Conservation (phyloP, 192 early-diverging fungal species). For the Backusella morwellensis region DNA sequence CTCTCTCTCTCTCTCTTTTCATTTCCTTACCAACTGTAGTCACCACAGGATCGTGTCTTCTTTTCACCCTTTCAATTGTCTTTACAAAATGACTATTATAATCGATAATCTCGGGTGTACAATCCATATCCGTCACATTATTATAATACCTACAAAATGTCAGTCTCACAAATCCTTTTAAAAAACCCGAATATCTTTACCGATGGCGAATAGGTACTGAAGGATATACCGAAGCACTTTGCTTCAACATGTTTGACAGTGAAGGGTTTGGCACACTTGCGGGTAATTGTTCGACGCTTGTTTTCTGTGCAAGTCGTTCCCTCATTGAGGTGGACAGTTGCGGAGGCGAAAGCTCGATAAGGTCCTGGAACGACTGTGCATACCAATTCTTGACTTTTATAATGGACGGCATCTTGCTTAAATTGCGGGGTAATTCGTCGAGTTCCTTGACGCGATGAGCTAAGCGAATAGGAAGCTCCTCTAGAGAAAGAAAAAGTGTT, state of each 20-base stretch:
- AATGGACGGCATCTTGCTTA: slow-evolving; percentile 90
- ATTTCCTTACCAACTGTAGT: slow-evolving; percentile 66
- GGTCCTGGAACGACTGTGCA: slow-evolving; percentile 76
- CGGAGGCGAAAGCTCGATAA: slow-evolving; percentile 6
- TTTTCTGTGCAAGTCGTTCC: slow-evolving; percentile 23
- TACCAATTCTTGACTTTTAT: slow-evolving; percentile 94
- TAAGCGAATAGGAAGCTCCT: slow-evolving; percentile 91
- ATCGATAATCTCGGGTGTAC: slow-evolving; percentile 65
- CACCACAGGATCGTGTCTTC: slow-evolving; percentile 89
- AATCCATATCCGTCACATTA: slow-evolving; percentile 49
- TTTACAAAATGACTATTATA: slow-evolving; percentile 88
- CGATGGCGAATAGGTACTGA: slow-evolving; percentile 47
- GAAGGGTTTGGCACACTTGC: slow-evolving; percentile 46
- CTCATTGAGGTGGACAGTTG: slow-evolving; percentile 8
- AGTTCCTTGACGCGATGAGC: slow-evolving; percentile 95
- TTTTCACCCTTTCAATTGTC: slow-evolving; percentile 89
- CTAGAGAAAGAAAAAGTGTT: slow-evolving; percentile 12
- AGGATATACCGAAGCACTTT: neutral
- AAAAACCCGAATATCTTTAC: slow-evolving; percentile 22
- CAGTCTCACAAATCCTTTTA: too few species aligned
- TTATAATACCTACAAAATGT: slow-evolving; percentile 49
- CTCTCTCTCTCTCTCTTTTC: neutral
- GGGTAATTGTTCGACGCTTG: slow-evolving; percentile 31
- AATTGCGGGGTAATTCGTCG: slow-evolving; percentile 81
- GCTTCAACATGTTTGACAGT: slow-evolving; percentile 11